A percentile compares a stretch with the other conserved stretches of the same genome.
phyloP scores from a whole-genome alignment of 352 stramenopile species.

The Phytophthora boehmeriae region DNA sequence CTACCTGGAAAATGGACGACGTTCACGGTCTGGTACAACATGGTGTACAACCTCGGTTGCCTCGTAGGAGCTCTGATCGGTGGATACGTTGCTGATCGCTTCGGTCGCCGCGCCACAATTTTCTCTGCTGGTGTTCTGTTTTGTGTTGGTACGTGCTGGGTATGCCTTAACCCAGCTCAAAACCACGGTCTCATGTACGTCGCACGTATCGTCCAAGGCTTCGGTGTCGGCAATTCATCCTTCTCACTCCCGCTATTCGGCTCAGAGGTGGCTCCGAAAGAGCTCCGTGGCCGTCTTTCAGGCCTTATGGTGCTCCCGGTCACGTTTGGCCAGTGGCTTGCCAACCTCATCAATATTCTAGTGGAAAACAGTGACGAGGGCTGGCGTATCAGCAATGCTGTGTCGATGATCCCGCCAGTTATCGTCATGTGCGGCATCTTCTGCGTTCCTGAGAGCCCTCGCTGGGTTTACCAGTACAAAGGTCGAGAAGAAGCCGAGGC shows the following conservation, averaged over 20 bases:
- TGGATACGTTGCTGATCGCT: slow-evolving; percentile 36
- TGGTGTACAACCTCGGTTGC: slow-evolving; percentile 51
- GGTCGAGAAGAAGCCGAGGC: slow-evolving; percentile 29
- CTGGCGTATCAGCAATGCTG: slow-evolving; percentile 45
- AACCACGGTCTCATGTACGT: slow-evolving; percentile 30
- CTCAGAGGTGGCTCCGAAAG: slow-evolving; percentile 48
- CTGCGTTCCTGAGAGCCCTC: slow-evolving; percentile 38
- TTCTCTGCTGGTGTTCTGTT: slow-evolving; percentile 44
- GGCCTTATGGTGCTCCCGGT: slow-evolving; percentile 36
- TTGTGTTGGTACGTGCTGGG: slow-evolving; percentile 37
- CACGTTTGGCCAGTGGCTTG: slow-evolving; percentile 37
- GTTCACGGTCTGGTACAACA: slow-evolving; percentile 49
- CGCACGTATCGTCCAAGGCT: slow-evolving; percentile 41
- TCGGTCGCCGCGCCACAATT: slow-evolving; percentile 37
- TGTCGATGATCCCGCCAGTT: slow-evolving; percentile 35
- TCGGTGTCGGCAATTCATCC: slow-evolving; percentile 41
- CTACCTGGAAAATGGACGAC: slow-evolving; percentile 37
- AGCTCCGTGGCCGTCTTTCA: slow-evolving; percentile 39
- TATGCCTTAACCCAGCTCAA: slow-evolving; percentile 27
- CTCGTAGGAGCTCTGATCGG: slow-evolving; percentile 41
- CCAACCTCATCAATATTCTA: slow-evolving; percentile 41
- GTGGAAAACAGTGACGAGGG: slow-evolving; percentile 30
- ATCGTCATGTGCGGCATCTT: slow-evolving; percentile 51
- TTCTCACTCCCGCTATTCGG: slow-evolving; percentile 44
- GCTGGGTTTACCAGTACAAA: slow-evolving; percentile 36